Evolutionary conservation across 345 rosid genomes (phyloP).

Genomic region (Kernera saxatilis): DNA sequence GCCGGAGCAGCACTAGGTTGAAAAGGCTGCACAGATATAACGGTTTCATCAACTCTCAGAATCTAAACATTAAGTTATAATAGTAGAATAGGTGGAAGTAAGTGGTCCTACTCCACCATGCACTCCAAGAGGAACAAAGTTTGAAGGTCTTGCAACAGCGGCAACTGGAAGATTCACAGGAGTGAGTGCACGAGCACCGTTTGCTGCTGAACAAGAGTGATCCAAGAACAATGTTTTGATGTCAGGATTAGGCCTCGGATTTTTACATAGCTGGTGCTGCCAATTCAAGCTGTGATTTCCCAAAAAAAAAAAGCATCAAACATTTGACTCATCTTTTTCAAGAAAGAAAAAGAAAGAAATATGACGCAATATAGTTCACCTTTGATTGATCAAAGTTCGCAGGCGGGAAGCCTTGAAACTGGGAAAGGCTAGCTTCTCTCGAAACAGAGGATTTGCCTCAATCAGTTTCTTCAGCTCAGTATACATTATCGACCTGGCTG

Average conservation of each 20-base stretch:
- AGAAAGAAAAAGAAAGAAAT: neutral
- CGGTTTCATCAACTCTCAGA: constrained; percentile 8
- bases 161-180: constrained; percentile 60
- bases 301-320: neutral
- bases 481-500: constrained; percentile 83
- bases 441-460: constrained; percentile 86
- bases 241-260: constrained; percentile 87
- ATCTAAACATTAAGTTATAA: neutral
- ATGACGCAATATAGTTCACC: constrained; percentile 31
- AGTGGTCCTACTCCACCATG: constrained; percentile 63
- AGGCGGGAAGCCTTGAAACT: constrained; percentile 70
- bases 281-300: constrained; percentile 65
- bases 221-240: constrained; percentile 83
- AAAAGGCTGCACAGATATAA: constrained; percentile 53
- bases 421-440: constrained; percentile 78
- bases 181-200: constrained; percentile 72
- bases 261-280: constrained; percentile 97
- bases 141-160: constrained; percentile 70
- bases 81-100: neutral
- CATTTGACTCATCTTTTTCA: neutral
- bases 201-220: constrained; percentile 64
- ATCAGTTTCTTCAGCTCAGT: constrained; percentile 78
- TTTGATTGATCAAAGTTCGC: constrained; percentile 82
- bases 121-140: constrained; percentile 66
- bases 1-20: constrained; percentile 60